A percentile compares a stretch with the other conserved stretches of the same genome.
phyloP scores from a whole-genome alignment of 495 filamentous ascomycete genomes.

The Recurvomyces mirabilis region DNA sequence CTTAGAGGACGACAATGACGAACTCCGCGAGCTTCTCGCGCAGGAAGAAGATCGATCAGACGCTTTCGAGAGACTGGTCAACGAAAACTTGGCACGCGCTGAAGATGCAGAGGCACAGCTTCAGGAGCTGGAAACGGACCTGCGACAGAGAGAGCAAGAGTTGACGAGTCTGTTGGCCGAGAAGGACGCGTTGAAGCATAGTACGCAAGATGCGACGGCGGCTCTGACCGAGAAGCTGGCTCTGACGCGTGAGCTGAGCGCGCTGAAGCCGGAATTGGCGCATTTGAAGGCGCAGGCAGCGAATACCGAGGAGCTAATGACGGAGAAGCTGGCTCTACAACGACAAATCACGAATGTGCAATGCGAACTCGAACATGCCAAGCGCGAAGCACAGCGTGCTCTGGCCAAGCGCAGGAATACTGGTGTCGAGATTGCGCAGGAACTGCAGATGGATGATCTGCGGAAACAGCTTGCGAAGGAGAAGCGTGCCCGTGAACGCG shows the following conservation, averaged over 20 bases:
- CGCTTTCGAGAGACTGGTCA: constrained; percentile 37
- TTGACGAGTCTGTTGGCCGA: constrained; percentile 54
- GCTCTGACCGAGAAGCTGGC: constrained; percentile 65
- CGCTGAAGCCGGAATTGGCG: constrained; percentile 65
- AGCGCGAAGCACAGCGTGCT: constrained; percentile 51
- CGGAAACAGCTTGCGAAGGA: constrained; percentile 42
- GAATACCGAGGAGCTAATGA: constrained; percentile 51
- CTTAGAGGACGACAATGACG: constrained; percentile 60
- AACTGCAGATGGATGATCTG: constrained; percentile 38
- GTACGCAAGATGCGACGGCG: constrained; percentile 55
- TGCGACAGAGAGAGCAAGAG: constrained; percentile 50
- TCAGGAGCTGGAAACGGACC: constrained; percentile 42
- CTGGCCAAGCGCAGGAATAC: constrained; percentile 35
- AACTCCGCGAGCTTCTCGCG: constrained; percentile 48
- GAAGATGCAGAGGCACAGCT: constrained; percentile 44
- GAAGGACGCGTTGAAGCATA: constrained; percentile 47
- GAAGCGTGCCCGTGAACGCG: constrained; percentile 30
- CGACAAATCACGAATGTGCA: constrained; percentile 63
- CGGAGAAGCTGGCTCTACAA: constrained; percentile 66
- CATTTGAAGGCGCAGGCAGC: constrained; percentile 59
- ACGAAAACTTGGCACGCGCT: constrained; percentile 47
- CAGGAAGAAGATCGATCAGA: constrained; percentile 43
- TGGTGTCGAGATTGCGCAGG: constrained; percentile 20
- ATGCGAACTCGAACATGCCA: constrained; percentile 70
- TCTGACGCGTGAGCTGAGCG: constrained; percentile 58